phyloP scores from a whole-genome alignment of 805 yeast species.

The Limtongozyma cylindracea region DNA sequence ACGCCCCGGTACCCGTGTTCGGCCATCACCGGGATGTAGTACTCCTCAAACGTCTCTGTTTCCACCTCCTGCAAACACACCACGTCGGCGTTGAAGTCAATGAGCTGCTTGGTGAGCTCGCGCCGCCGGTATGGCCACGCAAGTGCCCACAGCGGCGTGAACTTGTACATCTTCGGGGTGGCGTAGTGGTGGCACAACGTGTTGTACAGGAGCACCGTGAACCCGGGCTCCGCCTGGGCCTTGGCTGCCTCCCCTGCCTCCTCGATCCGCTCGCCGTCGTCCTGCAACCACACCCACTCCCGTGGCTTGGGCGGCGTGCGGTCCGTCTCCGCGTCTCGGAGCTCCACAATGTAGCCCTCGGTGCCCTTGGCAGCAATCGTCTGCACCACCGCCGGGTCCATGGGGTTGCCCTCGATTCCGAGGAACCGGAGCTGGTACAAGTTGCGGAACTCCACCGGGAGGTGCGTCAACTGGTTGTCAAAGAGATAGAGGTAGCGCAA shows the following conservation, averaged over 20 bases:
- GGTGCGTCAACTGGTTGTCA: conserved; percentile 52
- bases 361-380: conserved; percentile 66
- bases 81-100: conserved; percentile 42
- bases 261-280: conserved; percentile 39
- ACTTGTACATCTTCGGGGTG: conserved; percentile 72
- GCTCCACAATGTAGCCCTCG: conserved; percentile 49
- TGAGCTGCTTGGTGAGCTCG: conserved; percentile 46
- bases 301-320: conserved; percentile 45
- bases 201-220: conserved; percentile 71
- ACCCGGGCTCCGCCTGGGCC: conserved; percentile 12
- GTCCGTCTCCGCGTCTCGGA: conserved; percentile 65
- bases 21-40: conserved; percentile 55
- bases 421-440: conserved; percentile 63
- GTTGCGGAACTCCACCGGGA: conserved; percentile 75
- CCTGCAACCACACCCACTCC: conserved; percentile 59
- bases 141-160: conserved; percentile 94
- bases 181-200: conserved; percentile 93
- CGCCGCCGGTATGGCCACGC: conserved; percentile 80
- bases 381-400: conserved; percentile 37
- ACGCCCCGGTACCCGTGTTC: conserved; percentile 57
- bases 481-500: conserved; percentile 66
- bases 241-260: too few species aligned
- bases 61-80: conserved; percentile 93
- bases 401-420: conserved; percentile 85
- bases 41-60: conserved; percentile 60